Base-by-base conservation (phyloP, 169 alveolate genomes). In the Plasmodium gaboni region DNA sequence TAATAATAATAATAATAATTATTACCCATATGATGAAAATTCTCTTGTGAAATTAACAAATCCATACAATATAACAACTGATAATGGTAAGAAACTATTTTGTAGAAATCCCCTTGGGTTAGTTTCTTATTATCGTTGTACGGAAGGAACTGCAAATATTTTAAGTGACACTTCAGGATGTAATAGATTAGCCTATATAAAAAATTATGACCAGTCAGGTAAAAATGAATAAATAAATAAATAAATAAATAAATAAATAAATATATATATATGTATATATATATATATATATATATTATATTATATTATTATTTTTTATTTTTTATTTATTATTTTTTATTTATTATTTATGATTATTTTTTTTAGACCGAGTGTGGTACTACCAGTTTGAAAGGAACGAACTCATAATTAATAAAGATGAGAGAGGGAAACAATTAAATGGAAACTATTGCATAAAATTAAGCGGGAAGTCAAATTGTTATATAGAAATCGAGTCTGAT, bases 121-220 rank as follows among this genome's bases (percentile, higher is more conserved):
- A 9, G 91, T 83, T 2, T 72, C 73, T 13, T 83, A 83, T 53
- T 83, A 83, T 50, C 46, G 85, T 1, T 83, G 91, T 61, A 61
- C 78, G 26, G 91, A 83, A 26, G 91, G 91, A 26, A 83, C 28
- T 17, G 24, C 22, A 13, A 10, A 57, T 10, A 63, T 26, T 7
- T 15, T 83, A 61, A 17, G 28, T 12, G 91, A 83, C 68, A 19
- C 26, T 2, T 83, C 91, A 6, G 91, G 91, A 32, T 83, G 91
- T 28, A 28, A 46, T 19, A 51, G 91, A 61, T 17, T 71, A 5
- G 91, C 85, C 13, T 22, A 9, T 26, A 67, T 83, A 13, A 57
- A 60, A 48, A 83, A 83, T 61, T 51, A 67, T 19, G 38, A 61
- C 28, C 64, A 67, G 4, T 1, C 12, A 10, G 44, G 24, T 83